Percentiles rank a stretch among this genome's conserved stretches.
Conservation (phyloP, 1,284 basidiomycete species). For the Waitea zeae region DNA sequence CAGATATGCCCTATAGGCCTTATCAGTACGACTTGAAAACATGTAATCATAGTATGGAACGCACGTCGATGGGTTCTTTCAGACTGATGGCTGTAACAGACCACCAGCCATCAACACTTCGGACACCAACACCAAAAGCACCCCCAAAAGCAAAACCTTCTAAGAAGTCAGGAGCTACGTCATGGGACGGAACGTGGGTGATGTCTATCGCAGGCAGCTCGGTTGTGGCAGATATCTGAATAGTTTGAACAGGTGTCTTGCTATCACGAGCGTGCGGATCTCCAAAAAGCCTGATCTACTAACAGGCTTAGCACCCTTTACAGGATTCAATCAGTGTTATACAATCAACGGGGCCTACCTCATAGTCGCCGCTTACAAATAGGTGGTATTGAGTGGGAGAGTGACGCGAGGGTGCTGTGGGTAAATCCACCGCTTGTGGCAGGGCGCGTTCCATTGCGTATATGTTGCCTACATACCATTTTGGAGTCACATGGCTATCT, state of each 20-base stretch:
- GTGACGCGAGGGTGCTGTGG: conserved; percentile 20
- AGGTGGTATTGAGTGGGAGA: conserved; percentile 30
- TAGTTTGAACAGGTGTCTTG: conserved; percentile 29
- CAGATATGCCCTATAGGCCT: too few relatives aligned
- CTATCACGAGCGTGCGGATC: conserved; percentile 31
- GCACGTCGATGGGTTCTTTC: conserved; percentile 7
- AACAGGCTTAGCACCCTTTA: too few relatives aligned
- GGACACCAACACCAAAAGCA: conserved; percentile 43
- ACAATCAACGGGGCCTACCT: conserved; percentile 33
- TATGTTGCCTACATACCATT: conserved; percentile 64
- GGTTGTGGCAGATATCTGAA: conserved; percentile 26
- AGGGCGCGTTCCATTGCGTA: conserved; percentile 38
- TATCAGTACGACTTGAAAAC: too few relatives aligned
- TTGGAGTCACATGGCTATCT: conserved; percentile 17
- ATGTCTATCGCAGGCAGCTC: conserved; percentile 15
- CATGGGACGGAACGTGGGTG: conserved; percentile 26
- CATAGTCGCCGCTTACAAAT: conserved; percentile 53
- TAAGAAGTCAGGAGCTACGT: conserved; percentile 45
- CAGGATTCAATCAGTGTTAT: too few relatives aligned
- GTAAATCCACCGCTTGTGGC: conserved; percentile 30
- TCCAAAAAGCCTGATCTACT: conserved; percentile 62
- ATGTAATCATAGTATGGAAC: not conserved
- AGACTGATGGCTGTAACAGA: conserved; percentile 15
- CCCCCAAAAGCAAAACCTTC: conserved; percentile 51
- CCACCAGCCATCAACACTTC: conserved; percentile 36